These are phyloP conservation scores for Pseudonitzschia delicatissima DNA, from an alignment of 108 stramenopile genomes.

Conservation along the genomic window DNA sequence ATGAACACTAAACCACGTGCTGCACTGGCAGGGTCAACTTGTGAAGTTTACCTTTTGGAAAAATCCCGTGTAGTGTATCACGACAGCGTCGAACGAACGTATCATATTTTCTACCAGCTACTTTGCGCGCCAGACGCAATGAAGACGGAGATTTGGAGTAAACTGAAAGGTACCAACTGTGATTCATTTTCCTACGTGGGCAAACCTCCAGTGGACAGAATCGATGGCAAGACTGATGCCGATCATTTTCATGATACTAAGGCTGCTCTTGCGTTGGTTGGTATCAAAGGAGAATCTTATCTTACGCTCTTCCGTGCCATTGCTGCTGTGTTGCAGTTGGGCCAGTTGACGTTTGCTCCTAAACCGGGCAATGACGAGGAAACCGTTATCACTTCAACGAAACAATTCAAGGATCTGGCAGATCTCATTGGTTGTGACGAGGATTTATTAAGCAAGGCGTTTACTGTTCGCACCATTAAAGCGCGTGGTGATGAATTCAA, in stretches of 20 bases:
- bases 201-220: constrained; percentile 28
- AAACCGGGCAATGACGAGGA: constrained; percentile 66
- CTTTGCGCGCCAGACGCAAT: constrained; percentile 67
- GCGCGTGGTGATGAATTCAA: constrained; percentile 78
- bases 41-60: constrained; percentile 93
- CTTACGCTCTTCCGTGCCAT: constrained; percentile 66
- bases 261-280: constrained; percentile 62
- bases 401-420: constrained; percentile 61
- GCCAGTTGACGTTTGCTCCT: constrained; percentile 80
- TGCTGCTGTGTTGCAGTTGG: constrained; percentile 76
- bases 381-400: constrained; percentile 52
- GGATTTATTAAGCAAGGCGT: constrained; percentile 47
- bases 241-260: constrained; percentile 73
- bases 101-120: constrained; percentile 98
- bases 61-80: constrained; percentile 92
- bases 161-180: constrained; percentile 49
- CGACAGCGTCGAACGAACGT: constrained; percentile 90
- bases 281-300: constrained; percentile 58
- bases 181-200: constrained; percentile 67
- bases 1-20: constrained; percentile 48
- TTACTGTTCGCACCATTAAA: constrained; percentile 78
- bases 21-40: constrained; percentile 61
- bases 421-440: constrained; percentile 65
- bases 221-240: constrained; percentile 74
- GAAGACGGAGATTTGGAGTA: constrained; percentile 67